Evolutionary conservation across 2,329 filamentous ascomycete species (phyloP), one percentile per base, ranked within the genome.

Genomic region (Phaeoacremonium minimum): DNA sequence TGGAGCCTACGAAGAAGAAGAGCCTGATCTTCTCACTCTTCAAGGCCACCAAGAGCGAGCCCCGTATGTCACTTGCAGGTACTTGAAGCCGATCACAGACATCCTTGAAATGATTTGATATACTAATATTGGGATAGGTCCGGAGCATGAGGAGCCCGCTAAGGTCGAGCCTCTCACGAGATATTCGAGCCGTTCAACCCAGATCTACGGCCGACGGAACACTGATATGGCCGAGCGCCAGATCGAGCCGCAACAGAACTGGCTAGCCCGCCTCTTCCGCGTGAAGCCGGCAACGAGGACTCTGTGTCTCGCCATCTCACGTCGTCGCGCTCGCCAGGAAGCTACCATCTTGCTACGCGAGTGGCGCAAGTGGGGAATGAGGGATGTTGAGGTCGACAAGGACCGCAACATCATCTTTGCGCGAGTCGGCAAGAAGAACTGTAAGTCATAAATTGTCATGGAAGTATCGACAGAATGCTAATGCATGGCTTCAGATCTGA

Each of bases 241-340:
- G 60, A 85, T 76, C 51, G 80, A 80, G 43, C 74, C 79, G 18
- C 83, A 80, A 54, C 82, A 88, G 52, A 95, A 85, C 48, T 96
- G 91, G 90, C 76, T 97, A 36, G 84, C 87, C 18, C 85, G 87
- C 13, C 78, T 97, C 31, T 87, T 97, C 66, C 80, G 88, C 37
- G 83, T 96, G 54, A 95, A 93, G 57, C 91, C 91, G 2, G 86
- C 83, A 1, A 83, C 71, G 13, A 78, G 79, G 45, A 74, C 86
- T 18, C 61, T 96, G 13, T 93, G 88, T 56, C 82, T 96, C 56
- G 73, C 73, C 4, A 72, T 88, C 16, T 78, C 83, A 5, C 83
- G 84, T 48, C 72, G 73, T n/a, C 77, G 80, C 41, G 85, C 84
- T 30, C 80, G 88, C 30, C 84, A 86, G 52, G 89, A 95, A 52